Evolutionary conservation across 768 basidiomycete genomes (phyloP), one percentile per base, ranked within the genome.

Genomic region (Saitozyma sp.): DNA sequence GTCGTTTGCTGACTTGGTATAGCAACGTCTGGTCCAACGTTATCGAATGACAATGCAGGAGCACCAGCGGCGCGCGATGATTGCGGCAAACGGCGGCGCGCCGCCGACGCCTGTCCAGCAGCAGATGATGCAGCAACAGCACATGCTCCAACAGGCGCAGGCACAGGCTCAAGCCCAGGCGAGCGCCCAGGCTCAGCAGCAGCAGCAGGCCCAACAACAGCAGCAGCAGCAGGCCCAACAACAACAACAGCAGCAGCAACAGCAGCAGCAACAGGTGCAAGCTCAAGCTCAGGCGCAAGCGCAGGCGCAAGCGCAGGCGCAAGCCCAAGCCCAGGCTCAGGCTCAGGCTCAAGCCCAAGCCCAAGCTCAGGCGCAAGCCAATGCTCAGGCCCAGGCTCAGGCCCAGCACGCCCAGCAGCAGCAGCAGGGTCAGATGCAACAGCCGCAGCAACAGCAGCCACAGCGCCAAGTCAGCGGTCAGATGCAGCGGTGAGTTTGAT

Each of bases 21-120:
- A 75, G 74, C 59, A 65, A 61, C 68, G 67, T 0, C 49, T 75
- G 50, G 67, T 70, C n/a, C 55, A 62, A 42, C 63, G 56, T 20
- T 75, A 75, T 53, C 51, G 64, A 39, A 37, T 53, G 53, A 64
- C 59, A 0, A 46, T 71, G 54, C 38, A 39, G 38, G 71, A 75
- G 56, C 57, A 70, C 50, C 71, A 73, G 49, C 67, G 71, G 6
- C 52, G 69, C 19, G 64, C 64, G 8, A 70, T 72, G 67, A 59
- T 65, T 46, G 62, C 63, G 14, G 59, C 67, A 20, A 58, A 56
- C 38, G 65, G 64, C 16, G 16, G 40, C 56, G 43, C 10, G 43
- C 56, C 54, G n/a, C 41, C 20, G 6, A 19, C 53, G 53, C 29
- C 53, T 6, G 37, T 17, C 14, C 60, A 61, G 39, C 54, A 54